These are phyloP conservation scores for Laetiporus sulphureus DNA, from an alignment of 1,284 basidiomycete species.

Conservation along the genomic window DNA sequence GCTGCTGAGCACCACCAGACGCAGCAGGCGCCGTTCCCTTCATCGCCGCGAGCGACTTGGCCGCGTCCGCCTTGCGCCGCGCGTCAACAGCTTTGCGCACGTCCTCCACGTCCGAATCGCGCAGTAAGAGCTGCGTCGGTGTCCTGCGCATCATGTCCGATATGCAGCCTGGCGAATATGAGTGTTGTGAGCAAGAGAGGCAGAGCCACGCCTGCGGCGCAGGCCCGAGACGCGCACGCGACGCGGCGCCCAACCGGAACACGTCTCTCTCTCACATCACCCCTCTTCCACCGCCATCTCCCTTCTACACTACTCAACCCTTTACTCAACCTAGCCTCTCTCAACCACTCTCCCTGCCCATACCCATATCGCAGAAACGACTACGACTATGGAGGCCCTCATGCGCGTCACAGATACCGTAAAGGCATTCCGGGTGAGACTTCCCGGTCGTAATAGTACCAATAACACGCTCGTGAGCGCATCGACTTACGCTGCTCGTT, in stretches of 20 bases:
- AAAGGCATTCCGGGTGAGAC: constrained; percentile 67
- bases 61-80: constrained; percentile 41
- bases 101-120: constrained; percentile 68
- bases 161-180: background rate
- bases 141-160: constrained; percentile 62
- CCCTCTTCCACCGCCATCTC: background rate
- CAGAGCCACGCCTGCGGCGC: constrained; percentile 6
- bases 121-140: constrained; percentile 69
- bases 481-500: background rate
- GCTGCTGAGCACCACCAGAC: too few species aligned
- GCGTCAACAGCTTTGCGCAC: constrained; percentile 55
- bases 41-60: constrained; percentile 1
- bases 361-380: background rate
- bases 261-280: background rate
- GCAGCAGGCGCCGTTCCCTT: constrained; percentile 6
- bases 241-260: background rate
- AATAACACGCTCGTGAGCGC: background rate
- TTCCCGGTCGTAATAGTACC: background rate
- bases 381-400: constrained; percentile 49
- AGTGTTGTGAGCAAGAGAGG: background rate
- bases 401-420: constrained; percentile 61
- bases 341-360: constrained; percentile 1
- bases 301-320: background rate
- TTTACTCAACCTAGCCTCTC: constrained; percentile 7
- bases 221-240: constrained; percentile 7